Conservation (phyloP, 768 basidiomycete genomes). For the Trametes elegans region DNA sequence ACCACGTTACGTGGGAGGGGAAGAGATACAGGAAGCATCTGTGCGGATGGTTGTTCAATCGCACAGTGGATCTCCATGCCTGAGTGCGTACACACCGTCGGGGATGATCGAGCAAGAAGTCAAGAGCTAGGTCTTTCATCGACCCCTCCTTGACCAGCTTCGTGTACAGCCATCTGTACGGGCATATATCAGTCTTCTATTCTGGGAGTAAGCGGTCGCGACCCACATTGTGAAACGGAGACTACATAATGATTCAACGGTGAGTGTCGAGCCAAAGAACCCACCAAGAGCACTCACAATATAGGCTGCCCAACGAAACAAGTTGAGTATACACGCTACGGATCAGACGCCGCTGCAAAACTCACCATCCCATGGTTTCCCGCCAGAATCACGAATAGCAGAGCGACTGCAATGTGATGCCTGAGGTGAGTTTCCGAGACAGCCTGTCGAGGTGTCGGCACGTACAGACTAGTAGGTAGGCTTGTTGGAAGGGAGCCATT, state of each 20-base stretch:
- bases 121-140: slow-evolving; percentile 49
- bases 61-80: neutral
- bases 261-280: neutral
- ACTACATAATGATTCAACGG: slow-evolving; percentile 30
- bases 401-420: slow-evolving; percentile 39
- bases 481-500: slow-evolving; percentile 69
- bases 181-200: neutral
- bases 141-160: slow-evolving; percentile 48
- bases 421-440: neutral
- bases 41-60: neutral
- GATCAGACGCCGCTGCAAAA: slow-evolving; percentile 17
- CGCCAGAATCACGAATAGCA: slow-evolving; percentile 65
- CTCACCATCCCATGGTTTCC: slow-evolving; percentile 76
- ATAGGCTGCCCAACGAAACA: slow-evolving; percentile 42
- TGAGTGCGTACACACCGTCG: slow-evolving; percentile 42
- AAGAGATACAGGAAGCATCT: slow-evolving; percentile 73
- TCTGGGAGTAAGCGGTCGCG: neutral
- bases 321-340: neutral
- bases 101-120: slow-evolving; percentile 78
- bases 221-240: slow-evolving; percentile 62
- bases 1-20: slow-evolving; percentile 76
- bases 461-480: slow-evolving; percentile 60
- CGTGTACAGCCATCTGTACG: slow-evolving; percentile 56
- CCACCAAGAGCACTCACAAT: slow-evolving; percentile 42
- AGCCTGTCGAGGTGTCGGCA: slow-evolving; percentile 6